Evolutionary conservation across 768 basidiomycete genomes (phyloP).

Genomic region (Trametes cingulata): DNA sequence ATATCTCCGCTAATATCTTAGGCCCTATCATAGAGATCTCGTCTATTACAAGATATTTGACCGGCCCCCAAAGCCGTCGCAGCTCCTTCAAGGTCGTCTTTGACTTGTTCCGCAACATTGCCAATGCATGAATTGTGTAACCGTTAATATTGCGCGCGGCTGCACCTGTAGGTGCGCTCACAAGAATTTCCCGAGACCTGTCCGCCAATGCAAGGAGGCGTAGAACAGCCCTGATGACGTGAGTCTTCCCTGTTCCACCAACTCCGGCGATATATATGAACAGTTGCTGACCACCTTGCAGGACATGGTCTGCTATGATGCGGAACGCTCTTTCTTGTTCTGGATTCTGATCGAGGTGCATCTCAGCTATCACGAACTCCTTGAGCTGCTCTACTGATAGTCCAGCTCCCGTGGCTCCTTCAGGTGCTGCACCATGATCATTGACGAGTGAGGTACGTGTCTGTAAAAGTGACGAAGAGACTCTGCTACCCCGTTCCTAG

Average conservation of each 20-base stretch:
- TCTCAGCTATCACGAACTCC: background rate
- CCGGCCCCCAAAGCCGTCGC: slow-evolving; percentile 18
- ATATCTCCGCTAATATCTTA: slow-evolving; percentile 25
- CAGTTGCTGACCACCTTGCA: slow-evolving; percentile 16
- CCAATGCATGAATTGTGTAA: slow-evolving; percentile 32
- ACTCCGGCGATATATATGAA: slow-evolving; percentile 33
- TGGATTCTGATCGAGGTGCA: background rate
- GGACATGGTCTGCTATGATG: slow-evolving; percentile 13
- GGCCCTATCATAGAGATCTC: slow-evolving; percentile 28
- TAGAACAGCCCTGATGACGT: slow-evolving; percentile 29
- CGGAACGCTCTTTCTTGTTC: slow-evolving; percentile 20
- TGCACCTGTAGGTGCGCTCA: slow-evolving; percentile 33
- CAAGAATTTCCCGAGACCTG: slow-evolving; percentile 10
- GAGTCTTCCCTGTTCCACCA: slow-evolving; percentile 35
- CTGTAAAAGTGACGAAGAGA: no score
- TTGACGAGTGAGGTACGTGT: no score
- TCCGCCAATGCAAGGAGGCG: slow-evolving; percentile 16
- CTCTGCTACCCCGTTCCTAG: no score
- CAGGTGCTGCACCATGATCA: no score
- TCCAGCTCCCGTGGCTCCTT: no score
- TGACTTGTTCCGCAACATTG: slow-evolving; percentile 18
- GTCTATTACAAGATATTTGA: slow-evolving; percentile 26
- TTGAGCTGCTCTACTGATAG: no score
- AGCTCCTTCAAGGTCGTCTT: slow-evolving; percentile 6
- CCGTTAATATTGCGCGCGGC: slow-evolving; percentile 33